Evolutionary conservation across 2,329 filamentous ascomycete genomes (phyloP), one percentile per base, ranked within the genome.

Genomic region (Aspergillus pseudoterreus): DNA sequence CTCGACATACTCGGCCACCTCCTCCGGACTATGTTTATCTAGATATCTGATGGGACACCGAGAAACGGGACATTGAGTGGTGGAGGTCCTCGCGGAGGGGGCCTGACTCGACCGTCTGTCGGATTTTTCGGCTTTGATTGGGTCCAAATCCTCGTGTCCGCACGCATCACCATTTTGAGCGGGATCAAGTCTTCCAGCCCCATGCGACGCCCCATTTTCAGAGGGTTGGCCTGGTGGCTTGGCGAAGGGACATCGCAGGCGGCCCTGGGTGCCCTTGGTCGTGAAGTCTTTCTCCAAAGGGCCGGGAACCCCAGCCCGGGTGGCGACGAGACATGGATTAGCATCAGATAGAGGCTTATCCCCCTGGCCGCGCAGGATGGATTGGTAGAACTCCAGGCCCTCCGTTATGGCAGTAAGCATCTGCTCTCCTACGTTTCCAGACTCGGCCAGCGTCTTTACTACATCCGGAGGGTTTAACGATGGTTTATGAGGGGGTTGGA

Each of bases 41-140:
- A 96, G 78, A 73, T 88, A 96, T 44, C 92, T 88, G 54, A 97
- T 97, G 2, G 92, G 92, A 70, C 92, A 97, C 65, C 94, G 90
- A 53, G 83, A 62, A 42, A 68, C 59, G 21, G 64, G 66, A 45
- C 92, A 97, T 66, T 90, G 90, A 51, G 82, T 77, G 15, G 78
- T 75, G 9, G 80, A 79, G 14, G 63, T 69, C 62, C 71, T 59
- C 19, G 63, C 59, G 52, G 75, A 73, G 12, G 63, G 59, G 17
- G 69, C 58, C 50, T 65, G 67, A 60, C 71, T 67, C 67, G 65
- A 80, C 52, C 61, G 74, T 72, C 60, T 75, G 67, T 73, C 75
- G 38, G 69, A 63, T 47, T 67, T 65, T 50, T 78, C 59, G 66
- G 76, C 66, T 75, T 82, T 61, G 76, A 84, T 67, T 63, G 76